Conservation (phyloP, 192 early-diverging fungal genomes). For the Neocallimastix lanati region DNA sequence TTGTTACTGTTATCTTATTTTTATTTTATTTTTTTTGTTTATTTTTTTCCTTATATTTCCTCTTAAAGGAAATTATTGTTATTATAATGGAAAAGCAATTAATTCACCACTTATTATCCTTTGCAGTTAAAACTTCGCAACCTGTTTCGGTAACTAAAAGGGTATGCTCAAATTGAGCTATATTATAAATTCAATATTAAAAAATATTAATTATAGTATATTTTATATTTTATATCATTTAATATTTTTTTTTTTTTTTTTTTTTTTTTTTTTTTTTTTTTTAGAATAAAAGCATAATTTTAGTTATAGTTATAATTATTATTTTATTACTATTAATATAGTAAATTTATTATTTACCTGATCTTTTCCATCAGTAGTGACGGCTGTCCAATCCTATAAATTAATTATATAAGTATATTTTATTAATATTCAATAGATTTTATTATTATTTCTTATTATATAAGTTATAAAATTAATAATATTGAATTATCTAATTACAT, state of each 20-base stretch:
- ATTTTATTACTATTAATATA: background rate
- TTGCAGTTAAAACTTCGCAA: conserved; percentile 59
- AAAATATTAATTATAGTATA: background rate
- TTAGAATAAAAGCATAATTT: background rate
- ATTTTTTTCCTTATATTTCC: too few species aligned
- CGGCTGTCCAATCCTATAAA: conserved; percentile 13
- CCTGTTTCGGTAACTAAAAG: conserved; percentile 82
- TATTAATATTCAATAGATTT: too few species aligned
- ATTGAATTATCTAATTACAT: conserved; percentile 9
- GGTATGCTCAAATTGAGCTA: conserved; percentile 92
- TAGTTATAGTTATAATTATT: background rate
- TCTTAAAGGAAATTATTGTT: too few species aligned
- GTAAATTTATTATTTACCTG: conserved; percentile 1
- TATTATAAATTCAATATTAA: background rate
- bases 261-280: background rate
- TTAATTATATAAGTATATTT: too few species aligned
- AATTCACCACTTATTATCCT: background rate
- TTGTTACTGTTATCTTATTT: too few species aligned
- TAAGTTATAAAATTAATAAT: background rate
- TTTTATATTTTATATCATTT: too few species aligned
- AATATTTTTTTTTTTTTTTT: too few species aligned
- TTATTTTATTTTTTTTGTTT: too few species aligned
- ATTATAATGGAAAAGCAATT: too few species aligned
- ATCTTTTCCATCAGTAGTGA: conserved; percentile 79
- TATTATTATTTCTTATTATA: too few species aligned